Percentiles rank a stretch among this genome's conserved stretches.
Conservation (phyloP, 2,329 filamentous ascomycete genomes). For the Davidsoniella virescens region DNA sequence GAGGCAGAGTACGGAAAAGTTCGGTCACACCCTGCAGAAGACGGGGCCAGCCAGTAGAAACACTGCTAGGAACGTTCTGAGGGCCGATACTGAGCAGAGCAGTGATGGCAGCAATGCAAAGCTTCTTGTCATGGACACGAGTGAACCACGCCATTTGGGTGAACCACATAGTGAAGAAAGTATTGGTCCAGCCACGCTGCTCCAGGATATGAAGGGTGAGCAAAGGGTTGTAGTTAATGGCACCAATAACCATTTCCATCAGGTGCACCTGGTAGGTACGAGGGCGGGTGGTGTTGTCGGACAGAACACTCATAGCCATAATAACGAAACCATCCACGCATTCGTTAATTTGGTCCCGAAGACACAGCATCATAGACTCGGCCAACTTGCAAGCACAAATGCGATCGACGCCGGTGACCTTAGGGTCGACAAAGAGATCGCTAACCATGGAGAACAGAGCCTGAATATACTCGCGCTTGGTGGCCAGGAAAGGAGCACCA, state of each 20-base stretch:
- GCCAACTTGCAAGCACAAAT: slow-evolving; percentile 97
- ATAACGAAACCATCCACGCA: slow-evolving; percentile 79
- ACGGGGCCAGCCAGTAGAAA: slow-evolving; percentile 88
- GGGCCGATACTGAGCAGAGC: slow-evolving; percentile 64
- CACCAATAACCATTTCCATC: slow-evolving; percentile 98
- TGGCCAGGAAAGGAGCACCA: slow-evolving; percentile 60
- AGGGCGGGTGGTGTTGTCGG: slow-evolving; percentile 60
- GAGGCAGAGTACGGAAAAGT: slow-evolving; percentile 80
- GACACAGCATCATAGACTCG: slow-evolving; percentile 91
- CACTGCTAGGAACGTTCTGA: slow-evolving; percentile 74
- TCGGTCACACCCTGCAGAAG: slow-evolving; percentile 75
- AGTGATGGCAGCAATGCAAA: slow-evolving; percentile 87
- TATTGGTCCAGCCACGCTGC: slow-evolving; percentile 85
- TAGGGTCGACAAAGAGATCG: slow-evolving; percentile 84
- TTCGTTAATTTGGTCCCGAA: slow-evolving; percentile 74
- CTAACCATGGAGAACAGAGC: slow-evolving; percentile 88
- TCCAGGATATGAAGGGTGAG: slow-evolving; percentile 80
- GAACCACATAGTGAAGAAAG: slow-evolving; percentile 98
- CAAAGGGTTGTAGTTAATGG: slow-evolving; percentile 89
- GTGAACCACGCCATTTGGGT: slow-evolving; percentile 86
- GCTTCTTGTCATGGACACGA: slow-evolving; percentile 94
- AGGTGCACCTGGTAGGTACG: slow-evolving; percentile 91
- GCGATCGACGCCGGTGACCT: slow-evolving; percentile 82
- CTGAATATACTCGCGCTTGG: slow-evolving; percentile 73
- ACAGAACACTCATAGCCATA: slow-evolving; percentile 73